Percentiles rank a stretch among this genome's conserved stretches.
Evolutionary conservation across 1,139 yeast genomes (phyloP).

Genomic region (Tardiomyces blankii): DNA sequence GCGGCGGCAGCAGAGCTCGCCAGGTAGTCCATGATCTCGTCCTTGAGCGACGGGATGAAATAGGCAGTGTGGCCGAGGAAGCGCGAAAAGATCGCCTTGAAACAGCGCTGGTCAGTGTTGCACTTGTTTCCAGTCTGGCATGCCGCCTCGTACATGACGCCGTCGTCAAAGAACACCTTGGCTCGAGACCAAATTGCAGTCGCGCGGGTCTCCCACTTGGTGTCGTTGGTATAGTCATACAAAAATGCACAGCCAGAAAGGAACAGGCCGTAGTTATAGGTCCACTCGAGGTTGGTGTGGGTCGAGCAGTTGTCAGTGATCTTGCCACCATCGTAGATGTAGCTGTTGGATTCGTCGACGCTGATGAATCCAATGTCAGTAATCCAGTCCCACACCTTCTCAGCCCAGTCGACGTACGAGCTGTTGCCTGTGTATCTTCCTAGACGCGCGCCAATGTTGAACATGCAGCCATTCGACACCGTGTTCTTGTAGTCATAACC

Average conservation of each 20-base stretch:
- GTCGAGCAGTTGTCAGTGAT: conserved; percentile 49
- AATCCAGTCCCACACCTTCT: conserved; percentile 75
- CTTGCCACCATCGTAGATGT: conserved; percentile 66
- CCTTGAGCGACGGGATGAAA: conserved; percentile 52
- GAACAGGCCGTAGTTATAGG: conserved; percentile 74
- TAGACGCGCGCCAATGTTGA: conserved; percentile 75
- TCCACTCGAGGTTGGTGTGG: conserved; percentile 58
- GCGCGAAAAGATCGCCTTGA: conserved; percentile 70
- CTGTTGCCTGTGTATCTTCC: conserved; percentile 65
- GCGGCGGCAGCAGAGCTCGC: conserved; percentile 62
- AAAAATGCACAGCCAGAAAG: conserved; percentile 71
- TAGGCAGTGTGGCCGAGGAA: conserved; percentile 64
- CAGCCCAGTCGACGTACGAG: conserved; percentile 68
- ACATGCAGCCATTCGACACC: conserved; percentile 78
- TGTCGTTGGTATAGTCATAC: conserved; percentile 59
- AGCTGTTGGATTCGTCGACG: conserved; percentile 30
- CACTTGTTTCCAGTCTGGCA: conserved; percentile 58
- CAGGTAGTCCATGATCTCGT: conserved; percentile 39
- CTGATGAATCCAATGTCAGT: conserved; percentile 44
- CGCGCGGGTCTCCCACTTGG: conserved; percentile 50
- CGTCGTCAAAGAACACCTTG: conserved; percentile 38
- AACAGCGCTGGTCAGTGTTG: conserved; percentile 80
- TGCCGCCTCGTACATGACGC: conserved; percentile 65
- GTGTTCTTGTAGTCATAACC: conserved; percentile 88
- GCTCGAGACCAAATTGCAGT: conserved; percentile 32